Percentiles rank a stretch among this genome's conserved stretches.
Evolutionary conservation across 2,329 filamentous ascomycete genomes (phyloP).

Genomic region (Fusarium sororula): DNA sequence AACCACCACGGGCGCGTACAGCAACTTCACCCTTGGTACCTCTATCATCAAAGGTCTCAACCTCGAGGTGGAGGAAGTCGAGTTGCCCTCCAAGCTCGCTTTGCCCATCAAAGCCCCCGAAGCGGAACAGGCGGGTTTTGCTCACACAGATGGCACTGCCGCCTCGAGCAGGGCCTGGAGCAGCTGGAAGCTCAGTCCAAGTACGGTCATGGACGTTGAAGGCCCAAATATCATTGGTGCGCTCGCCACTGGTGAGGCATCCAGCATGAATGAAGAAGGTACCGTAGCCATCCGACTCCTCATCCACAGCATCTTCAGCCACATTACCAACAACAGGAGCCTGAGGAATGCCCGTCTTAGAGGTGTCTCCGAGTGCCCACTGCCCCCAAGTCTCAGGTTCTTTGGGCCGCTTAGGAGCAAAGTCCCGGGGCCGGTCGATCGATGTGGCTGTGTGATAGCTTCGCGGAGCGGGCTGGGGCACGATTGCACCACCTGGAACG

Average conservation of each 20-base stretch:
- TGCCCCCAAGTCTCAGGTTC: slow-evolving; percentile 60
- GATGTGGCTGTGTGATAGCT: slow-evolving; percentile 75
- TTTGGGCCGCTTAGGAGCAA: slow-evolving; percentile 48
- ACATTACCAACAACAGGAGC: slow-evolving; percentile 66
- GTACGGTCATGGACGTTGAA: slow-evolving; percentile 71
- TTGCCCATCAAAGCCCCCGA: slow-evolving; percentile 81
- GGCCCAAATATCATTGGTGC: slow-evolving; percentile 77
- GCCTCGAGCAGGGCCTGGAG: slow-evolving; percentile 72
- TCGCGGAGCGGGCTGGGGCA: slow-evolving; percentile 66
- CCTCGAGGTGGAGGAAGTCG: slow-evolving; percentile 69
- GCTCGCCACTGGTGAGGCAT: slow-evolving; percentile 69
- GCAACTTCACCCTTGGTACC: slow-evolving; percentile 59
- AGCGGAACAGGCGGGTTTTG: slow-evolving; percentile 75
- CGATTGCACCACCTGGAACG: slow-evolving; percentile 52
- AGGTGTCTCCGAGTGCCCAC: slow-evolving; percentile 65
- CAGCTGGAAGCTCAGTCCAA: slow-evolving; percentile 75
- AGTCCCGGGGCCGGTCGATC: slow-evolving; percentile 65
- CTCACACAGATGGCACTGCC: slow-evolving; percentile 74
- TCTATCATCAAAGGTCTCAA: slow-evolving; percentile 65
- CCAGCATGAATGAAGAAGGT: slow-evolving; percentile 82
- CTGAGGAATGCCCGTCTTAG: slow-evolving; percentile 66
- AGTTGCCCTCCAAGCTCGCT: slow-evolving; percentile 75
- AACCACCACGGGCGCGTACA: slow-evolving; percentile 60
- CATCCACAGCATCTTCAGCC: slow-evolving; percentile 66
- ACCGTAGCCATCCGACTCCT: slow-evolving; percentile 69